A percentile compares a stretch with the other conserved stretches of the same genome.
Conservation (phyloP, 106 monocot species). For the Dioscorea zingiberensis region DNA sequence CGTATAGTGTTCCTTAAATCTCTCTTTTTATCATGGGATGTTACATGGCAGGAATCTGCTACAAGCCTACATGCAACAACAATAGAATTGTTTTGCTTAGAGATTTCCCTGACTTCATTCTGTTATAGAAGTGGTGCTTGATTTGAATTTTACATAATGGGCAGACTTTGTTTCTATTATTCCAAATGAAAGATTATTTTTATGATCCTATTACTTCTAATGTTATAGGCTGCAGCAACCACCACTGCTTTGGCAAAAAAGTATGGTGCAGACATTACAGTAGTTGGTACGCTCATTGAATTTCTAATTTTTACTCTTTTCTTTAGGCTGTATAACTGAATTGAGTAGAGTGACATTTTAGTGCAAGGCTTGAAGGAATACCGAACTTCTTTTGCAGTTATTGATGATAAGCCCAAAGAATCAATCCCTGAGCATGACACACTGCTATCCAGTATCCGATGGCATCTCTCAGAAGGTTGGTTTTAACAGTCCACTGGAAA, state of each 20-base stretch:
- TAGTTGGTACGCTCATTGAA: constrained; percentile 66
- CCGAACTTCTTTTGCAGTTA: constrained; percentile 58
- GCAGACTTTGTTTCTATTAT: not conserved
- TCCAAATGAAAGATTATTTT: not conserved
- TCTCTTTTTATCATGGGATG: no score
- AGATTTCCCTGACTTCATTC: not conserved
- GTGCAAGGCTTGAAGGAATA: constrained; percentile 12
- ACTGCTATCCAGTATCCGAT: constrained; percentile 73
- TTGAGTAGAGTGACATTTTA: constrained; percentile 15
- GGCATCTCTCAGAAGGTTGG: constrained; percentile 98
- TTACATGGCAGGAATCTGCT: no score
- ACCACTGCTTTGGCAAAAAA: constrained; percentile 81
- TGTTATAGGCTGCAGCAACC: constrained; percentile 73
- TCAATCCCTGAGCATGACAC: constrained; percentile 85
- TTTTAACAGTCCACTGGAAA: constrained; percentile 1
- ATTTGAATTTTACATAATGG: not conserved
- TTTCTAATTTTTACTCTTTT: not conserved
- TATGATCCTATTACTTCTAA: not conserved
- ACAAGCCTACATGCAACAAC: no score
- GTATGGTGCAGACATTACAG: constrained; percentile 92
- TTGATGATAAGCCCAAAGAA: constrained; percentile 88
- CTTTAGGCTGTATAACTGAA: not conserved
- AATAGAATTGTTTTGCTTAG: not conserved
- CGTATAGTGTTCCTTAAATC: no score
- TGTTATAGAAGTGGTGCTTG: not conserved